Evolutionary conservation across 2,329 filamentous ascomycete species (phyloP), one percentile per base, ranked within the genome.

Genomic region (Rutstroemia sp.): DNA sequence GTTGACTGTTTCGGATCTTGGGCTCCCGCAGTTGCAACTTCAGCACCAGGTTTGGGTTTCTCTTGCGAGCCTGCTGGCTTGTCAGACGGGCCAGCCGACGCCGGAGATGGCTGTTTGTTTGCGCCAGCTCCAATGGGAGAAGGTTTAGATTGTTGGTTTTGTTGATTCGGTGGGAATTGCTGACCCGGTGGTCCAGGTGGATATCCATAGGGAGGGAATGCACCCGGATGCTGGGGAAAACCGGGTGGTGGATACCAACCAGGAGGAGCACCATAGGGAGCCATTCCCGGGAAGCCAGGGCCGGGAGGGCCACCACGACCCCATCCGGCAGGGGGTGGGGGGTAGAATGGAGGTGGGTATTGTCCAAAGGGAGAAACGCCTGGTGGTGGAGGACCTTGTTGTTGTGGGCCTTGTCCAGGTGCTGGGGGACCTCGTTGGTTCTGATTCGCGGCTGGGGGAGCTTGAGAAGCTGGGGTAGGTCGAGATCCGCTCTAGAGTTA

Each of bases 221-320:
- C 39, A 41, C 39, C 39, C 5, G 39, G 39, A 41, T 41, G 39
- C 14, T 41, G 39, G 39, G 18, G 18, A 41, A n/a, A 88, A 6
- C 86, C 86, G 8, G 84, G 83, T 53, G 80, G 82, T 63, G 87
- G 87, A 69, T 85, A 92, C 88, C 90, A 95, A 56, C 86, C 87
- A 23, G 83, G 82, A 49, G 59, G 62, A 84, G 84, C 86, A 61
- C 87, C 88, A 70, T 91, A 95, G 1, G 87, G 86, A 3, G 52
- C 19, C 80, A 90, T 86, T 62, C 84, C 85, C 62, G 83, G 83
- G 65, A 86, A 90, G 18, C 81, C 82, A 61, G 86, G 86, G 25
- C 78, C 81, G 54, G 76, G 77, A 27, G 78, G 77, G 54, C 77
- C 80, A 58, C 72, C 72, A 62, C 79, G 77, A 61, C 79, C 82